Conservation (phyloP, 2,329 filamentous ascomycete species). For the Chaetomium strumarium region DNA sequence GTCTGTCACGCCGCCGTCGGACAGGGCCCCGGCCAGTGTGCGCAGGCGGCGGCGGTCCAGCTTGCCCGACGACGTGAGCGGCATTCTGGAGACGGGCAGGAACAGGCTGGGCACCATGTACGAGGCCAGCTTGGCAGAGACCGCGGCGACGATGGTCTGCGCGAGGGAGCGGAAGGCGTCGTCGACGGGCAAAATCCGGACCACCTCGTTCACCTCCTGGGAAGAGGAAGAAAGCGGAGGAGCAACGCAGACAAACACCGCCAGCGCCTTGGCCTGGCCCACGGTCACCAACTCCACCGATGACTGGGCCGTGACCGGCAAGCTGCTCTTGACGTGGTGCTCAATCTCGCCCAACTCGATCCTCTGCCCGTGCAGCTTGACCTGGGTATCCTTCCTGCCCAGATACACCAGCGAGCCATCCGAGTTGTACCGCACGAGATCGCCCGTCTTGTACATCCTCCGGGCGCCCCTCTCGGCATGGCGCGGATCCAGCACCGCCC, state of each 20-base stretch:
- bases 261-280: constrained; percentile 15
- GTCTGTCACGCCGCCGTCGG: constrained; percentile 2
- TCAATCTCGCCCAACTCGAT: constrained; percentile 37
- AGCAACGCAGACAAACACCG: constrained; percentile 14
- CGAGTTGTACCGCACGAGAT: constrained; percentile 34
- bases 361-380: constrained; percentile 51
- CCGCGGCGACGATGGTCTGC: constrained; percentile 4
- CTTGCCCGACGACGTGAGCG: constrained; percentile 23
- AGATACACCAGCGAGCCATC: constrained; percentile 35
- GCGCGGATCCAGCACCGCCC: constrained; percentile 46
- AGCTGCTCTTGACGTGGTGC: constrained; percentile 31
- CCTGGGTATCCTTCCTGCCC: constrained; percentile 47
- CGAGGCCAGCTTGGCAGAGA: constrained; percentile 27
- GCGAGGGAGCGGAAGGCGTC: constrained; percentile 4
- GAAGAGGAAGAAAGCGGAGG: constrained; percentile 1
- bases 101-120: constrained; percentile 25
- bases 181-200: constrained; percentile 21
- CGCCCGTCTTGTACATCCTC: constrained; percentile 39
- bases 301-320: constrained; percentile 37
- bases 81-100: constrained; percentile 26
- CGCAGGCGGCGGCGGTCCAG: constrained; percentile 20
- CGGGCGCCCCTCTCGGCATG: constrained; percentile 41
- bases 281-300: constrained; percentile 46
- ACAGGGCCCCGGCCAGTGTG: constrained; percentile 8
- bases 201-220: constrained; percentile 21